A percentile compares a stretch with the other conserved stretches of the same genome.
These are phyloP conservation scores for Aplosporella prunicola DNA, from an alignment of 2,329 filamentous ascomycete genomes.

Conservation along the genomic window DNA sequence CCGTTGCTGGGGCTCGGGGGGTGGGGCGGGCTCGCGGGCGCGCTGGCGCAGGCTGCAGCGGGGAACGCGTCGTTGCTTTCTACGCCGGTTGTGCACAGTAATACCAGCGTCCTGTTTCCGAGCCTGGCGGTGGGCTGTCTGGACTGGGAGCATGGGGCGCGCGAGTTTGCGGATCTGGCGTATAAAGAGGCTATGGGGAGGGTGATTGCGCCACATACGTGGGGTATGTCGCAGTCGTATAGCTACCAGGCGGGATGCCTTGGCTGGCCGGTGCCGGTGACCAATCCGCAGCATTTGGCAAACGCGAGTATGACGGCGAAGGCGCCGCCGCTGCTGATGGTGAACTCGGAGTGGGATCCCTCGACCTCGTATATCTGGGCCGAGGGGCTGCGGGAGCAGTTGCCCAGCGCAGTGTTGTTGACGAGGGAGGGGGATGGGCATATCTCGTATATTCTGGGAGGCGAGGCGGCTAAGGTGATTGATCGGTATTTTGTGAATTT, in stretches of 20 bases:
- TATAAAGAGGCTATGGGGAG: slow-evolving; percentile 12
- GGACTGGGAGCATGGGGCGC: slow-evolving; percentile 28
- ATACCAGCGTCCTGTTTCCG: slow-evolving; percentile 18
- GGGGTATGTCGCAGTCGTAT: slow-evolving; percentile 28
- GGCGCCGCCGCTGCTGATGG: slow-evolving; percentile 27
- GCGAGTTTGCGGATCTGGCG: neutral
- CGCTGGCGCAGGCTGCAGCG: slow-evolving; percentile 24
- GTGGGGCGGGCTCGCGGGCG: slow-evolving; percentile 17
- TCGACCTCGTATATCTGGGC: slow-evolving; percentile 33
- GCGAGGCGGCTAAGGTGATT: neutral
- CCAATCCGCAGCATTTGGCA: slow-evolving; percentile 24
- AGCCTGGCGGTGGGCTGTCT: slow-evolving; percentile 30
- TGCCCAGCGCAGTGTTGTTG: neutral
- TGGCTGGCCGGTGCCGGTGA: slow-evolving; percentile 30
- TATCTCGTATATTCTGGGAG: neutral
- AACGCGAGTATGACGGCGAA: slow-evolving; percentile 18
- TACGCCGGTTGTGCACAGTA: too few relatives aligned
- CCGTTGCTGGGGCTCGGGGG: slow-evolving; percentile 10
- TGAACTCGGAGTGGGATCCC: slow-evolving; percentile 34
- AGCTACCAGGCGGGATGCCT: slow-evolving; percentile 29
- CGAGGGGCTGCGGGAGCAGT: slow-evolving; percentile 24
- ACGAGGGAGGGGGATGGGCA: neutral
- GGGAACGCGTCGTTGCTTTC: too few relatives aligned
- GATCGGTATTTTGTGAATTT: neutral
- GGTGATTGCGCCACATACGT: slow-evolving; percentile 26